These are phyloP conservation scores for Starmerella apicola DNA, from an alignment of 805 yeast species.

Conservation along the genomic window DNA sequence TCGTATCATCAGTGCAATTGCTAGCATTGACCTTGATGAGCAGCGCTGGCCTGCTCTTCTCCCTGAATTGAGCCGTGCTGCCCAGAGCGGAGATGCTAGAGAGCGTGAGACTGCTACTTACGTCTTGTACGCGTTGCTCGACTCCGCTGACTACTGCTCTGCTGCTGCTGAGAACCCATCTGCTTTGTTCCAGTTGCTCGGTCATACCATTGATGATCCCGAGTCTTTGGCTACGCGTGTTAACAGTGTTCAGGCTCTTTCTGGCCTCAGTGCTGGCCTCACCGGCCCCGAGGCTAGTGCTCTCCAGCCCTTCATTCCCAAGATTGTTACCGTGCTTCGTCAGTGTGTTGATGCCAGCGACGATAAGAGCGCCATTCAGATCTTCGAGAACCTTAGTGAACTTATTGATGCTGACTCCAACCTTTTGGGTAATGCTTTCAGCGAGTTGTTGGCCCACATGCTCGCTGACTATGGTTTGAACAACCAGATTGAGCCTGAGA, in stretches of 20 bases:
- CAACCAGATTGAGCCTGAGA: slow-evolving; percentile 57
- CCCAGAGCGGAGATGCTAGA: slow-evolving; percentile 43
- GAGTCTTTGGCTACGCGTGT: slow-evolving; percentile 64
- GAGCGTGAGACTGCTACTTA: slow-evolving; percentile 73
- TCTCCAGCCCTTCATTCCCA: slow-evolving; percentile 60
- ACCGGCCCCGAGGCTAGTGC: slow-evolving; percentile 31
- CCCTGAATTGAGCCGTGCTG: slow-evolving; percentile 55
- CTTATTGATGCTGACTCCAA: slow-evolving; percentile 64
- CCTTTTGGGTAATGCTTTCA: slow-evolving; percentile 62
- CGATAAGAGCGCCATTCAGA: slow-evolving; percentile 52
- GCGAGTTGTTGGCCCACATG: slow-evolving; percentile 58
- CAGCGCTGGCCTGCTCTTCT: slow-evolving; percentile 67
- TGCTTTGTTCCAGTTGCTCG: slow-evolving; percentile 61
- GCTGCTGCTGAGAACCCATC: slow-evolving; percentile 28
- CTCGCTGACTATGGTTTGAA: slow-evolving; percentile 56
- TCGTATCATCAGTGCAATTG: slow-evolving; percentile 79
- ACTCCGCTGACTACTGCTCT: slow-evolving; percentile 27
- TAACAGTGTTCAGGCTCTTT: slow-evolving; percentile 70
- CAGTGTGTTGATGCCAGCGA: slow-evolving; percentile 63
- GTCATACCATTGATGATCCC: slow-evolving; percentile 48
- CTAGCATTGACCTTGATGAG: slow-evolving; percentile 56
- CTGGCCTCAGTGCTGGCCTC: slow-evolving; percentile 52
- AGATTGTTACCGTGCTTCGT: slow-evolving; percentile 68
- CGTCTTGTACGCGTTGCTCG: slow-evolving; percentile 65
- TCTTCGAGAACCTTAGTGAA: slow-evolving; percentile 77